Base-by-base conservation (phyloP, 23 red algal species). In the Gracilaria gracilis region DNA sequence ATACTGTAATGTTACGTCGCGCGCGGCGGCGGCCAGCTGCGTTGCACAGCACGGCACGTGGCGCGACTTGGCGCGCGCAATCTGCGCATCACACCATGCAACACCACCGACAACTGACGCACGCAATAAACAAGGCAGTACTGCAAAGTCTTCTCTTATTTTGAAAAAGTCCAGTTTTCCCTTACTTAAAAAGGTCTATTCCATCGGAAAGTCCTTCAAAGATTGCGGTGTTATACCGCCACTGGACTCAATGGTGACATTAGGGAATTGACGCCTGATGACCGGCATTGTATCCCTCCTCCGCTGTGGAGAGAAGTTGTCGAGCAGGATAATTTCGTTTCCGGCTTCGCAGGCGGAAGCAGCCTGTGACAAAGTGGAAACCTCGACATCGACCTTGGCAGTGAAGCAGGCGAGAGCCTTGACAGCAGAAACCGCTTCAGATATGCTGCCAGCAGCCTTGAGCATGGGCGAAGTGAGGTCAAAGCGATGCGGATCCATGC, bases 291-390 rank as follows among this genome's bases (percentile, higher is more conserved):
- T 67, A n/a, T 84, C 36, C 38, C 32, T 36, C 53, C 94, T 80
- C 8, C 21, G 49, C 29, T 29, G 33, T 19, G 90, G 59, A 9
- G 33, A 9, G 34, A 98, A 88, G 54, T 98, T 98, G 75, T 98
- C 96, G 55, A 98, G 70, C 96, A 98, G 95, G 14, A 98, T 90
- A 9, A 98, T 82, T 59, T 98, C 96, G 1, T 90, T 93, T 39
- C 96, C 96, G 28, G 93, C 94, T 33, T 61, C 50, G 27, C 73
- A 74, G 5, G 94, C 96, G 29, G 57, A 76, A 11, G 75, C 61
- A 33, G 92, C 92, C 39, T 91, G 67, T 4, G 89, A 87, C 39
- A 84, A 38, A 32, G 23, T 39, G 15, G 82, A 58, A 79, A 86
- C 91, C 79, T 98, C 96, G 14, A 98, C 96, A 58, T 98, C 93